Base-by-base conservation (phyloP, 2,329 filamentous ascomycete species). In the Fusarium sp. region DNA sequence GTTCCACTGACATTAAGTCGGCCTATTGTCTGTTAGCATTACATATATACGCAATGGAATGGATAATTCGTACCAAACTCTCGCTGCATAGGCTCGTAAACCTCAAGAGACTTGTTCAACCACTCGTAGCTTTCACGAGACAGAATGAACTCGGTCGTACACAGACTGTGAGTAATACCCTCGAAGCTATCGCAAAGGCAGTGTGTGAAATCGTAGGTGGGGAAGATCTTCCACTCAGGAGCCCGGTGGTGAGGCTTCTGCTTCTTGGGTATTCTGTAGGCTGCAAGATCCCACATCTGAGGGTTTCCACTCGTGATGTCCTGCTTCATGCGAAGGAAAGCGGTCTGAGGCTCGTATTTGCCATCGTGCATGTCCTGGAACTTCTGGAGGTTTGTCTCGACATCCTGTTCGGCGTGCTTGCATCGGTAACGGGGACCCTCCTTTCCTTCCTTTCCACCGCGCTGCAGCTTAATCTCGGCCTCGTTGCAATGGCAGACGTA, bases 221-320 rank as follows among this genome's bases (percentile, higher is more conserved):
- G 96, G 80, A 97, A 98, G 71, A 98, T 97, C 81, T 91, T 92
- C 94, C 95, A 98, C 79, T 92, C 90, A 35, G 93, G 94, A 0
- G 95, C 97, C 39, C 93, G 89, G 81, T 94, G 90, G 80, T 97
- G 94, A 46, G 90, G 87, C 68, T 86, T 86, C 64, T 89, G 83
- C 45, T 93, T 90, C 77, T 92, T 89, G 68, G 94, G 87, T 61
- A 98, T 91, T 68, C 95, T 90, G 82, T 97, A 98, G 20, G 95
- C 95, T 4, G 93, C 93, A 59, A 97, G 84, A 85, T 98, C 95
- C 95, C 95, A 98, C 93, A 97, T 95, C 82, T 97, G 94, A 11
- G 95, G 94, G 80, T 98, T 98, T 35, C 92, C 91, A 76, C 92
- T 91, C 55, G 89, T 89, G 70, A 94, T 93, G 72, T 94, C 89